Base-by-base conservation (phyloP, 2,329 filamentous ascomycete species). In the Fusarium citri region DNA sequence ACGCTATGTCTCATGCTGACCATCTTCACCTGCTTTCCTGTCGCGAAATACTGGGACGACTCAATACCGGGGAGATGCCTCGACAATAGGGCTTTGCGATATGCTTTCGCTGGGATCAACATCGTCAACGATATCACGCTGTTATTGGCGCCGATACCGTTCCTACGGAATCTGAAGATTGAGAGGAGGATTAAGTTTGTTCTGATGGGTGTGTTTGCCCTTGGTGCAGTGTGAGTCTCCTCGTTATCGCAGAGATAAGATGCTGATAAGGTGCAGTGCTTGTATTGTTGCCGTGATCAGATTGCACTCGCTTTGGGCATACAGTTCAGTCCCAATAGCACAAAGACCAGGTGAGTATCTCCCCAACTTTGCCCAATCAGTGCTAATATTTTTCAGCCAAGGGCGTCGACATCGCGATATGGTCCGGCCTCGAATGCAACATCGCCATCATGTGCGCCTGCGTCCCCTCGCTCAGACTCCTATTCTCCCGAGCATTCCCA, bases 381-480 rank as follows among this genome's bases (percentile, higher is more conserved):
- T 8, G 6, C 43, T 41, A 30, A 56, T 8, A 12, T 2, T 4
- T 14, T 11, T 8, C 7, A 57, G 55, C 48, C 2, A 57, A 57
- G 8, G 55, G 55, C 18, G 22, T 51, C 34, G 46, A 51, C 9
- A 42, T 57, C 18, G 55, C 55, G 0, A 42, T 57, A 14, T 57
- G 55, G 46, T 57, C 55, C 16, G 31, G 55, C 1, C 46, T 57
- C 3, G 46, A 57, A 20, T 57, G 55, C 12, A 57, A 53, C 20
- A 57, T 57, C 5, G 55, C 55, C 15, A 57, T 57, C 10, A 57
- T 57, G 20, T 57, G 55, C 18, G 55, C 55, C 12, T 57, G 55
- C 18, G 46, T 42, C 1, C 46, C 55, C 11, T 42, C 55, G 1
- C 55, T 57, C 26, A 57, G 51, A 16, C 55, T 46, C 1, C n/a